These are phyloP conservation scores for Carpinus viminea DNA, from an alignment of 306 rosid species.

Conservation along the genomic window DNA sequence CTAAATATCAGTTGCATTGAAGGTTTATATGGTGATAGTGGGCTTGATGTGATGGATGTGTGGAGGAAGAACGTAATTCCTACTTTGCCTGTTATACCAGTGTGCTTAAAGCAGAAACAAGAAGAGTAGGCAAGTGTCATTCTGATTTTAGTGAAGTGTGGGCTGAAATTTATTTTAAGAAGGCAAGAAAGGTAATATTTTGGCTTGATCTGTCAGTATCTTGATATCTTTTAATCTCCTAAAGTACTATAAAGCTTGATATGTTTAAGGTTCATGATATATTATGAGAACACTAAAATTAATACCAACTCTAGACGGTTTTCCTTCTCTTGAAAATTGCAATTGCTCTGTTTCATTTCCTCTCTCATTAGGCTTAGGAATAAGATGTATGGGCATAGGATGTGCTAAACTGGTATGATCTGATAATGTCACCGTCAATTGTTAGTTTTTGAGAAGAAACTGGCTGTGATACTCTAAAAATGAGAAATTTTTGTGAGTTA, in stretches of 20 bases:
- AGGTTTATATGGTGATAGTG: slow-evolving; percentile 57
- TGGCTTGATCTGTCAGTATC: background rate
- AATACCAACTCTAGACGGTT: background rate
- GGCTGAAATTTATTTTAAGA: slow-evolving; percentile 60
- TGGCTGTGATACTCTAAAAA: no score
- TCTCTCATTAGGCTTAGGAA: no score
- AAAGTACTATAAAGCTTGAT: background rate
- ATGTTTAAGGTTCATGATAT: background rate
- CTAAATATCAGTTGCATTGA: slow-evolving; percentile 52
- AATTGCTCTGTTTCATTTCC: no score
- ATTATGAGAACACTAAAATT: background rate
- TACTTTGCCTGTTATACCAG: slow-evolving; percentile 55
- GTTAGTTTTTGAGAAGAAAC: no score
- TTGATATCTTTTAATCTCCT: background rate
- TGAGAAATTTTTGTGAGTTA: no score
- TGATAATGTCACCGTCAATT: no score
- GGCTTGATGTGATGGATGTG: slow-evolving; percentile 58
- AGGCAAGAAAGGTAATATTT: slow-evolving; percentile 48
- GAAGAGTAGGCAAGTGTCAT: slow-evolving; percentile 59
- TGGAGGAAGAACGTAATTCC: slow-evolving; percentile 42
- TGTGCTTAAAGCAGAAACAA: slow-evolving; percentile 58
- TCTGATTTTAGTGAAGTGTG: slow-evolving; percentile 53
- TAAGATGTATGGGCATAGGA: no score
- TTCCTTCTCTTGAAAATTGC: no score
- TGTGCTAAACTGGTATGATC: no score